Evolutionary conservation across 2,329 filamentous ascomycete genomes (phyloP).

Genomic region (Rhytidhysteron rufulum): DNA sequence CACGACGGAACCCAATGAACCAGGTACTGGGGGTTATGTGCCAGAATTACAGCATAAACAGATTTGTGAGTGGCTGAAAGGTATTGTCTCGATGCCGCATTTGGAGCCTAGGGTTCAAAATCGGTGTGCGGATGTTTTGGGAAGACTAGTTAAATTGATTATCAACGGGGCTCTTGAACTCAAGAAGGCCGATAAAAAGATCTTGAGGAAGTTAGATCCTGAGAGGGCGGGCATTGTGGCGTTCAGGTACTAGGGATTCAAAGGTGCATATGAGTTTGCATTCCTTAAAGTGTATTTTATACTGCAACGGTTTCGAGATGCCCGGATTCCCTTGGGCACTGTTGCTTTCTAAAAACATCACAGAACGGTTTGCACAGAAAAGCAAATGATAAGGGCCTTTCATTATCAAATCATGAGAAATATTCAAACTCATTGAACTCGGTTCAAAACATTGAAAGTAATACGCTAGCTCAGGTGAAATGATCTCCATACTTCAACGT

Average conservation of each 20-base stretch:
- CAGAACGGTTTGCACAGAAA: no score
- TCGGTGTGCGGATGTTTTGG: conserved; percentile 30
- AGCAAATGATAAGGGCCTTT: no score
- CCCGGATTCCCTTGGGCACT: no score
- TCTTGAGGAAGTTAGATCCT: conserved; percentile 31
- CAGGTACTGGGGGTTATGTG: conserved; percentile 11
- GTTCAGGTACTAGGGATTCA: conserved; percentile 37
- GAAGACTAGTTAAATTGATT: conserved; percentile 31
- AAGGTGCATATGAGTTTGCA: no score
- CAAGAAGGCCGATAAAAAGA: conserved; percentile 18
- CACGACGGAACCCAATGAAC: conserved; percentile 4
- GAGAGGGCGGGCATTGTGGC: conserved; percentile 34
- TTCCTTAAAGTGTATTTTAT: no score
- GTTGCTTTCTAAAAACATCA: no score
- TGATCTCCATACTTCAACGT: no score
- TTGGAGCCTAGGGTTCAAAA: conserved; percentile 16
- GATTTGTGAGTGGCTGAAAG: conserved; percentile 33
- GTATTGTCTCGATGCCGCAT: conserved; percentile 22
- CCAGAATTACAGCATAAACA: conserved; percentile 30
- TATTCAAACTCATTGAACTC: no score
- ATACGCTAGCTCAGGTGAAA: no score
- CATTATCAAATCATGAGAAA: no score
- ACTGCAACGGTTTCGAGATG: no score
- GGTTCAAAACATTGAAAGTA: no score
- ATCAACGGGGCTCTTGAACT: conserved; percentile 34